Percentiles rank a stretch among this genome's conserved stretches.
Conservation (phyloP, 139 green algal species). For the Trebouxia sp. region DNA sequence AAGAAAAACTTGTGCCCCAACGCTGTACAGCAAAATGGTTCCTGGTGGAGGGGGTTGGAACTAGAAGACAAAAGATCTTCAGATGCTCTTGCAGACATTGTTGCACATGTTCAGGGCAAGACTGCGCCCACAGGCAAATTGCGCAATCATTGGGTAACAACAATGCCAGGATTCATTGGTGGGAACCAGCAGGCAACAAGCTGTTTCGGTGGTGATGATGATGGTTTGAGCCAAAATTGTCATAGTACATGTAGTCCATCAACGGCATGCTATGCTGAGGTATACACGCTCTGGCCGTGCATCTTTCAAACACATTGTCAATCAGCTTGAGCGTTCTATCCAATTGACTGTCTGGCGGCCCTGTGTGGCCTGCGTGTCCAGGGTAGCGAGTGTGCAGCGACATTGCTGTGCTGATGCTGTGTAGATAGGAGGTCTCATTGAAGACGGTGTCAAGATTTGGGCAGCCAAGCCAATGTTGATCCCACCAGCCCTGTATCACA, state of each 20-base stretch:
- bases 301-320: not conserved
- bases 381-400: constrained; percentile 23
- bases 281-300: not conserved
- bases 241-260: not conserved
- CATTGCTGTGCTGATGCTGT: constrained; percentile 25
- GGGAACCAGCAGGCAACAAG: no score
- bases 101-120: no score
- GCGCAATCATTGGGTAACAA: no score
- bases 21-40: no score
- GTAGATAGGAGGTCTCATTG: not conserved
- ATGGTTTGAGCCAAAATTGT: not conserved
- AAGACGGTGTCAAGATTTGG: constrained; percentile 6
- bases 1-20: no score
- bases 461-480: constrained; percentile 20
- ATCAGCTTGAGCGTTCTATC: not conserved
- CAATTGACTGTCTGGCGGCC: not conserved
- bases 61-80: no score
- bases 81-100: no score
- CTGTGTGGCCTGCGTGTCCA: constrained; percentile 22
- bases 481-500: constrained; percentile 24
- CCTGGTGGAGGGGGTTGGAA: no score
- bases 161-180: no score
- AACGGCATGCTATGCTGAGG: not conserved
- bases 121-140: no score
- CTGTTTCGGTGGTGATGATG: not conserved